These are phyloP conservation scores for Lignosus rhinocerotis DNA, from an alignment of 1,284 basidiomycete genomes.

Conservation along the genomic window DNA sequence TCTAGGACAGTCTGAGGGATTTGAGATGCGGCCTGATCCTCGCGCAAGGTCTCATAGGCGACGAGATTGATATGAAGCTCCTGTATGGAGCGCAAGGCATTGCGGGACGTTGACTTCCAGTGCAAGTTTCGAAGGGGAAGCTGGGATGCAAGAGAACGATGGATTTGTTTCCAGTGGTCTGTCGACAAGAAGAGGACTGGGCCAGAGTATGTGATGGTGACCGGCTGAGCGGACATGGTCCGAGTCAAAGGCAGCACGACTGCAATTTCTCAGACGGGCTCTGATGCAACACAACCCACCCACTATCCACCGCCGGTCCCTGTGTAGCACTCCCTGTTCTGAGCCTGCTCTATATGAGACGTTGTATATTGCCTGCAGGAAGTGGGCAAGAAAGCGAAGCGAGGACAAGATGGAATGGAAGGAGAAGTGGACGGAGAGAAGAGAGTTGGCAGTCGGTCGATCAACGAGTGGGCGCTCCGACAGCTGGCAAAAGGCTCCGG, in stretches of 20 bases:
- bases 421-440: not conserved
- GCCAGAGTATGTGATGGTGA: constrained; percentile 67
- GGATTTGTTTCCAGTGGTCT: constrained; percentile 70
- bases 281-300: not conserved
- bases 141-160: constrained; percentile 66
- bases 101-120: constrained; percentile 78
- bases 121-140: constrained; percentile 87
- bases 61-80: constrained; percentile 79
- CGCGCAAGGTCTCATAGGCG: constrained; percentile 68
- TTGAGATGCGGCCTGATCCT: constrained; percentile 70
- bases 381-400: not conserved
- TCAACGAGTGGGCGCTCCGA: not conserved
- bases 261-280: not conserved
- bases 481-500: too few relatives aligned
- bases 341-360: too few relatives aligned
- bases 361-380: too few relatives aligned
- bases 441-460: too few relatives aligned
- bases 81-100: constrained; percentile 82
- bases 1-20: constrained; percentile 81
- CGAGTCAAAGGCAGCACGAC: not conserved
- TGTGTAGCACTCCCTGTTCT: too few relatives aligned
- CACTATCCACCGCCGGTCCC: too few relatives aligned
- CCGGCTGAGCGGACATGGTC: constrained; percentile 39
- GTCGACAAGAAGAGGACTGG: constrained; percentile 64
- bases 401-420: not conserved